A percentile compares a stretch with the other conserved stretches of the same genome.
phyloP scores from a whole-genome alignment of 1,284 basidiomycete species.

The Boletus albobrunnescens region DNA sequence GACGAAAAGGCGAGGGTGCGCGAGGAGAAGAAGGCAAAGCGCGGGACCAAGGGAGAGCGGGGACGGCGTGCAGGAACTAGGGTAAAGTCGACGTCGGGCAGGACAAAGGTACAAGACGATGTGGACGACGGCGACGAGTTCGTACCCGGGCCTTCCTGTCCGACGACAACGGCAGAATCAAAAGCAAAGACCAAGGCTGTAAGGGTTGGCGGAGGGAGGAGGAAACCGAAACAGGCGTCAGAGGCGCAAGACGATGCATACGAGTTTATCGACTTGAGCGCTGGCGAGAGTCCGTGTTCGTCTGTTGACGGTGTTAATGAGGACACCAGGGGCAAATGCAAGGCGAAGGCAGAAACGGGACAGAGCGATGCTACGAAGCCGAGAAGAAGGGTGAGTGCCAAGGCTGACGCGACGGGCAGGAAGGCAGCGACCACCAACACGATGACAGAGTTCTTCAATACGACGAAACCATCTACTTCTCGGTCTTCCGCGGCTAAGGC shows the following conservation, averaged over 20 bases:
- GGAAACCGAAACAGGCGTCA: slow-evolving; percentile 23
- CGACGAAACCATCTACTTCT: slow-evolving; percentile 14
- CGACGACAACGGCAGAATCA: slow-evolving; percentile 3
- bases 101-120: neutral
- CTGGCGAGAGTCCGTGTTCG: slow-evolving; percentile 23
- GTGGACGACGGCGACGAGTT: neutral
- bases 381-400: neutral
- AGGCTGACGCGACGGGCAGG: neutral
- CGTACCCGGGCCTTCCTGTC: slow-evolving; percentile 3
- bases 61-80: slow-evolving; percentile 2
- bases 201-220: slow-evolving; percentile 10
- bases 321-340: slow-evolving; percentile 9
- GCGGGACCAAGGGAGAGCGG: slow-evolving; percentile 23
- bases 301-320: slow-evolving; percentile 12
- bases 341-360: neutral
- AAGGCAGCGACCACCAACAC: slow-evolving; percentile 6
- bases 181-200: slow-evolving; percentile 10
- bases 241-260: slow-evolving; percentile 33
- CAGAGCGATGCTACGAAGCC: neutral
- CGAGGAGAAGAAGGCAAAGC: slow-evolving; percentile 46
- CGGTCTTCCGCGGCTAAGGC: neutral
- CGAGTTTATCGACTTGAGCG: slow-evolving; percentile 27
- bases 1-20: slow-evolving; percentile 51
- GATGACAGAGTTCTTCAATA: slow-evolving; percentile 15
- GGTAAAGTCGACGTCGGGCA: neutral